A percentile compares a stretch with the other conserved stretches of the same genome.
Evolutionary conservation across 2,329 filamentous ascomycete genomes (phyloP).

Genomic region (Scedosporium apiospermum): DNA sequence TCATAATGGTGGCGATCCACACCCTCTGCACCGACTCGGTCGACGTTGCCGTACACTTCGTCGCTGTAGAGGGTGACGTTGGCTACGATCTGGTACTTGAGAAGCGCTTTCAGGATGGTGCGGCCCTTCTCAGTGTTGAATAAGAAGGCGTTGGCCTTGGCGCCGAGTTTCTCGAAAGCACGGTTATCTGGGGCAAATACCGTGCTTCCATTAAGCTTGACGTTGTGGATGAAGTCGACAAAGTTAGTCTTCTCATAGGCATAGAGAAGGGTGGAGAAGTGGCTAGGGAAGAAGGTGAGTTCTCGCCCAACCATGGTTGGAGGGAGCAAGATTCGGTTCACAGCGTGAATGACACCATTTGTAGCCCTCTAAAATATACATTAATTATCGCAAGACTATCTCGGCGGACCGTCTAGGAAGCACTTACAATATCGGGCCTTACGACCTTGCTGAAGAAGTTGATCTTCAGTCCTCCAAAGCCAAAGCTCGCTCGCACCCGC

Average conservation of each 20-base stretch:
- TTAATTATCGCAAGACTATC: not conserved
- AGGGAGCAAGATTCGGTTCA: conserved; percentile 67
- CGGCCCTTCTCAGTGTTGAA: conserved; percentile 66
- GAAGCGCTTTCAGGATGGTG: conserved; percentile 66
- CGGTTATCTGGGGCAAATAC: conserved; percentile 73
- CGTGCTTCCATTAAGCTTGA: conserved; percentile 53
- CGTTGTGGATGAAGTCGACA: conserved; percentile 46
- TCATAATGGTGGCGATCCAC: conserved; percentile 43
- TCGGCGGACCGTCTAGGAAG: not conserved
- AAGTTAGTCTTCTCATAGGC: conserved; percentile 69
- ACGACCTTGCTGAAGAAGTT: conserved; percentile 71
- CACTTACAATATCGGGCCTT: conserved; percentile 49
- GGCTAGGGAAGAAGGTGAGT: conserved; percentile 56
- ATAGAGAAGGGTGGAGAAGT: conserved; percentile 71
- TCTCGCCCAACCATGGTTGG: conserved; percentile 50
- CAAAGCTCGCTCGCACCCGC: conserved; percentile 59
- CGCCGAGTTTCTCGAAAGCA: conserved; percentile 70
- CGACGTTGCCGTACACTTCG: conserved; percentile 51
- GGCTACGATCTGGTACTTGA: conserved; percentile 69
- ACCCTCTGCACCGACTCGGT: conserved; percentile 23
- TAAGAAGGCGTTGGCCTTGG: conserved; percentile 68
- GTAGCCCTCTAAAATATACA: conserved; percentile 44
- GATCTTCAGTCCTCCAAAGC: conserved; percentile 53
- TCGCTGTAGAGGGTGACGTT: conserved; percentile 77
- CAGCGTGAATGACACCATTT: conserved; percentile 73